These are phyloP conservation scores for Aspergillus incahuasiensis DNA, from an alignment of 495 filamentous ascomycete species.

Conservation along the genomic window DNA sequence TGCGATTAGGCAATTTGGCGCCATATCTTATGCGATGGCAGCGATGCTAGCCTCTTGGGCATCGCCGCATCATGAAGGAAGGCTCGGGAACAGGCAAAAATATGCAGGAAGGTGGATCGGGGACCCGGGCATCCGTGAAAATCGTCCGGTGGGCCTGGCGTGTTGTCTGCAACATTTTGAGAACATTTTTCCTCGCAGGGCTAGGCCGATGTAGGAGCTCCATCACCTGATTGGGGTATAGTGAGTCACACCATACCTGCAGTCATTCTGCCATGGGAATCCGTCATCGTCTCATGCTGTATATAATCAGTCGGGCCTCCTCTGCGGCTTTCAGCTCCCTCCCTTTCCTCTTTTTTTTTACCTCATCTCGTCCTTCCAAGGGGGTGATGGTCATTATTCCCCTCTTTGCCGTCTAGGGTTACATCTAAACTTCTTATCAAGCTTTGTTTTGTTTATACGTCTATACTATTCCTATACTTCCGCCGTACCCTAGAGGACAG, in stretches of 20 bases:
- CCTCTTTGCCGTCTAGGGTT: conserved; percentile 18
- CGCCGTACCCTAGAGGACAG: neutral
- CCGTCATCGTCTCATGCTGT: conserved; percentile 8
- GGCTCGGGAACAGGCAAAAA: neutral
- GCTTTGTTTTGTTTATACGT: conserved; percentile 7
- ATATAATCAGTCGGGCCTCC: conserved; percentile 10
- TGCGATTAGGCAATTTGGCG: conserved; percentile 21
- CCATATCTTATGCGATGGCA: conserved; percentile 8
- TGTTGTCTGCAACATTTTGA: neutral
- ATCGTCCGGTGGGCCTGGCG: neutral
- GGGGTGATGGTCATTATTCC: conserved; percentile 46
- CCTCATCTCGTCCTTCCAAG: conserved; percentile 42
- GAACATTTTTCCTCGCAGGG: conserved; percentile 3
- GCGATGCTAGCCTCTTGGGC: neutral
- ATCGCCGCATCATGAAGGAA: neutral
- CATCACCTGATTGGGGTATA: conserved; percentile 16
- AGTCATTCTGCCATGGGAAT: conserved; percentile 11
- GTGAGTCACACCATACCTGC: conserved; percentile 27
- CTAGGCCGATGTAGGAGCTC: conserved; percentile 6
- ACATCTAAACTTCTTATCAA: neutral
- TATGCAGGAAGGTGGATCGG: conserved; percentile 1
- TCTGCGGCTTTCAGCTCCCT: conserved; percentile 5
- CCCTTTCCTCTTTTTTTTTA: conserved; percentile 21
- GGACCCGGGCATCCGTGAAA: neutral
- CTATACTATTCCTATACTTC: conserved; percentile 5